phyloP scores from a whole-genome alignment of 2,329 filamentous ascomycete genomes.

The Rachicladosporium sp. region DNA sequence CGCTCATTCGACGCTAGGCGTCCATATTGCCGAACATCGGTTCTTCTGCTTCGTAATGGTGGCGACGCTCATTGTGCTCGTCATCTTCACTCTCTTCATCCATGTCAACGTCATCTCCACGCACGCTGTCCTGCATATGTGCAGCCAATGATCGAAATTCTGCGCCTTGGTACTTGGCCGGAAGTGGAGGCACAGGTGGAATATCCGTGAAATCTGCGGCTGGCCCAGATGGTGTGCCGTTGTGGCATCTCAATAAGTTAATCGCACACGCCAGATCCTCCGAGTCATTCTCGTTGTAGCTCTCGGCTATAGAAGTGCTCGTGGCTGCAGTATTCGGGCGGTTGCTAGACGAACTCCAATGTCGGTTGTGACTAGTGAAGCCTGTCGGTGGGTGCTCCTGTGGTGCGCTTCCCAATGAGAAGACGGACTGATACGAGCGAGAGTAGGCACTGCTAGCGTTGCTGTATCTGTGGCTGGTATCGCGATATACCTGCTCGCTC shows the following conservation, averaged over 20 bases:
- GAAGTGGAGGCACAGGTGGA: slow-evolving; percentile 78
- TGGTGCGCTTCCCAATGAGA: slow-evolving; percentile 40
- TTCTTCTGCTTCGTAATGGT: slow-evolving; percentile 82
- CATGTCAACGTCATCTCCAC: slow-evolving; percentile 34
- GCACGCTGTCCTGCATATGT: slow-evolving; percentile 12
- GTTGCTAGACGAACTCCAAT: slow-evolving; percentile 57
- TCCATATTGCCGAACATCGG: slow-evolving; percentile 96
- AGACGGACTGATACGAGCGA: slow-evolving; percentile 69
- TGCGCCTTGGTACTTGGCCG: slow-evolving; percentile 58
- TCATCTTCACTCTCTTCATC: slow-evolving; percentile 37
- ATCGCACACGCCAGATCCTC: slow-evolving; percentile 81
- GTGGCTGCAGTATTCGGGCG: slow-evolving; percentile 62
- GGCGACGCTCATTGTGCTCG: slow-evolving; percentile 35
- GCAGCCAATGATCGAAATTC: slow-evolving; percentile 6
- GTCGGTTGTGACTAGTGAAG: slow-evolving; percentile 48
- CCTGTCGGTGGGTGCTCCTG: slow-evolving; percentile 32
- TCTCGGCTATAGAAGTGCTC: slow-evolving; percentile 40
- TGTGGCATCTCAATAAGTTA: slow-evolving; percentile 81
- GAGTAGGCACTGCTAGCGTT: slow-evolving; percentile 43
- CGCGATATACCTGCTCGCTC: slow-evolving; percentile 44
- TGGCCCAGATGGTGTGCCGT: slow-evolving; percentile 61
- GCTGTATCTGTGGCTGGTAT: slow-evolving; percentile 33
- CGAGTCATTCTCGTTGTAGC: slow-evolving; percentile 70
- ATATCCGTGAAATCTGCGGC: slow-evolving; percentile 56
- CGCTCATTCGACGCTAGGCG: slow-evolving; percentile 41